phyloP scores from a whole-genome alignment of 768 basidiomycete species.

The Podaxis rugospora region DNA sequence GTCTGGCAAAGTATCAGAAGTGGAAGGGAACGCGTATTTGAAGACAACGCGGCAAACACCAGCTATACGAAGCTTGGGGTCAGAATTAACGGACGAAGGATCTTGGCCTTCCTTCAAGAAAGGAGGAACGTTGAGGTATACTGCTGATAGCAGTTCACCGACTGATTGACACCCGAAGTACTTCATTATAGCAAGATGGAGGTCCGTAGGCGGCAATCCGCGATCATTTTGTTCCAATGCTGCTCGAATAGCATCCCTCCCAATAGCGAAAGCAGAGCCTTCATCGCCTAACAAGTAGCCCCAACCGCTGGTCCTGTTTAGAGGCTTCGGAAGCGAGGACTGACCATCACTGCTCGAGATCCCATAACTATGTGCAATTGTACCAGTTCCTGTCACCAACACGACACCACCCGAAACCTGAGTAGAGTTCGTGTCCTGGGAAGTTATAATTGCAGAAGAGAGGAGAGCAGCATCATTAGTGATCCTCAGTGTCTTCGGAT shows the following conservation, averaged over 20 bases:
- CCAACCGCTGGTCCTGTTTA: conserved; percentile 21
- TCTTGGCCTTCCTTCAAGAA: conserved; percentile 5
- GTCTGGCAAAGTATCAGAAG: conserved; percentile 5
- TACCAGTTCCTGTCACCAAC: conserved; percentile 23
- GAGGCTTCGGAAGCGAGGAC: conserved; percentile 12
- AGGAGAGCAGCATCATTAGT: conserved; percentile 25
- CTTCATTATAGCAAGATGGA: conserved; percentile 16
- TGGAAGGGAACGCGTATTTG: conserved; percentile 15
- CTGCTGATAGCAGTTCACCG: conserved; percentile 18
- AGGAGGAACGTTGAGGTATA: conserved; percentile 14
- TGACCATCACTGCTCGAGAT: conserved; percentile 7
- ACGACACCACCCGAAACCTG: conserved; percentile 18
- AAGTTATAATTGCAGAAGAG: conserved; percentile 18
- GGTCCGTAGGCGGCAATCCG: conserved; percentile 15
- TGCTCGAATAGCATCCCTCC: conserved; percentile 20
- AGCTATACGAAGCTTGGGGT: conserved; percentile 23
- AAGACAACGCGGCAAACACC: conserved; percentile 19
- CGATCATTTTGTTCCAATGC: conserved; percentile 15
- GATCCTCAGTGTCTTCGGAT: conserved; percentile 15
- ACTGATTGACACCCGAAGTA: conserved; percentile 19
- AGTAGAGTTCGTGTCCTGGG: not conserved
- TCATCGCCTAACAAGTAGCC: conserved; percentile 24
- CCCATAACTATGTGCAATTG: conserved; percentile 18
- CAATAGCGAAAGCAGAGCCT: conserved; percentile 22
- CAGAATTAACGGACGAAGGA: conserved; percentile 14